Base-by-base conservation (phyloP, 2,329 filamentous ascomycete species). In the Penicillium freii region DNA sequence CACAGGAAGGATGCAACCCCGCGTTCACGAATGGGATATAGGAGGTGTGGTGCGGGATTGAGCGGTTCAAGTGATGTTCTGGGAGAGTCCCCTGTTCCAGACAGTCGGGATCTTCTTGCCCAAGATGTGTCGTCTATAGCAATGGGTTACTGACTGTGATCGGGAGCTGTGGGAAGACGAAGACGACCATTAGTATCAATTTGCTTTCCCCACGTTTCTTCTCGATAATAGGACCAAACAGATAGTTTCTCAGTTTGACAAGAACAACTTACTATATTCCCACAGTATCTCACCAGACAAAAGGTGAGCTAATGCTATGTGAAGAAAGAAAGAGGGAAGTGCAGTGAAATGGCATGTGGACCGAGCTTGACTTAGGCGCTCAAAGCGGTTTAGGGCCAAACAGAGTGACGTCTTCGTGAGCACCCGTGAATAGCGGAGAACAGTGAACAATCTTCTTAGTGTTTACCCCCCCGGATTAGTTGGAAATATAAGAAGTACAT, bases 401-500 rank as follows among this genome's bases (percentile, higher is more conserved):
- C 50, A 60, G 51, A 67, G 62, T 73, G 71, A 73, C 71, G 69
- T 73, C 69, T 66, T 70, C 17, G 50, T 52, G 50, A 52, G 46
- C 39, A 45, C 19, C 46, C 25, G 9, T 10, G 34, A 9, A 38
- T 10, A 38, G 10, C 27, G 19, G 36, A 29, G 23, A 31, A 15
- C n/a, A 19, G 15, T 42, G 19, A n/a, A 40, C 29, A 23, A 7
- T 31, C 11, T 25, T 49, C 46, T 21, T 39, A 9, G 23, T 50
- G 34, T 34, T 50, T 31, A 19, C 27, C 10, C 43, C n/a, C 17
- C 17, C 25, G 6, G 34, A 31, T 38, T 19, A 25, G 21, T 27
- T 51, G 11, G 7, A 11, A 48, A 9, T 9, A 25, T 9, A 9
- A 15, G 11, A 13, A 33, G 31, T 33, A 34, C 15, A 34, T 34